These are phyloP conservation scores for Teunomyces cretensis DNA, from an alignment of 805 yeast genomes.

Conservation along the genomic window DNA sequence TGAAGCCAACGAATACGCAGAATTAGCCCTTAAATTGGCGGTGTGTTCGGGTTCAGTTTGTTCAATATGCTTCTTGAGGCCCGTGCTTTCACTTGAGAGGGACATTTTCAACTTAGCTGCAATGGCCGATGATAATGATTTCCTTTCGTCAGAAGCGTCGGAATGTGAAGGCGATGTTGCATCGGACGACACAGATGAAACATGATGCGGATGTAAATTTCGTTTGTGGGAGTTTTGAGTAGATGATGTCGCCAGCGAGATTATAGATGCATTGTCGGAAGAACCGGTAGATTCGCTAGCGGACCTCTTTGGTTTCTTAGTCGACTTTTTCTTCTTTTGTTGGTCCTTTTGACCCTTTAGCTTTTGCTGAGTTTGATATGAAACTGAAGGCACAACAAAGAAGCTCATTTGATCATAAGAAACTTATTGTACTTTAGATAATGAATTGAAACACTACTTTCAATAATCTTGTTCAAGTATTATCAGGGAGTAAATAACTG, in stretches of 20 bases:
- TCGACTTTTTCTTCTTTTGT: slow-evolving; percentile 12
- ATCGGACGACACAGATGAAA: neutral
- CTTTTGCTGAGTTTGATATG: slow-evolving; percentile 43
- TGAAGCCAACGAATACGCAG: slow-evolving; percentile 2
- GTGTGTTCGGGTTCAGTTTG: neutral
- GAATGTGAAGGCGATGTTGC: neutral
- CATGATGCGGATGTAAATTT: neutral
- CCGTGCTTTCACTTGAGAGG: neutral
- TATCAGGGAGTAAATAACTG: too few species aligned
- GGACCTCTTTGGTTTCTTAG: neutral
- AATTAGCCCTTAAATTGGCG: neutral
- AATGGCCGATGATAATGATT: slow-evolving; percentile 12
- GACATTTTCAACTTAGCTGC: slow-evolving; percentile 9
- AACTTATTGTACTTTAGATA: neutral
- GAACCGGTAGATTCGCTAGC: slow-evolving; percentile 1
- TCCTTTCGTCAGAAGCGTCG: neutral
- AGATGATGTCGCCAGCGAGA: slow-evolving; percentile 5
- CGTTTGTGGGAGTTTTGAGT: slow-evolving; percentile 2
- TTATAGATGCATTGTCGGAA: slow-evolving; percentile 3
- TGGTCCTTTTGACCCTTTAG: slow-evolving; percentile 19
- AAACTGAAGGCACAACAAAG: slow-evolving; percentile 38
- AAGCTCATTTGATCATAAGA: slow-evolving; percentile 29
- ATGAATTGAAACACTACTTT: neutral
- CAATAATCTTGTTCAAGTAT: too few species aligned
- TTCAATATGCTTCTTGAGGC: neutral